Conservation (phyloP, 352 stramenopile genomes). For the Globisporangium orthogonon region DNA sequence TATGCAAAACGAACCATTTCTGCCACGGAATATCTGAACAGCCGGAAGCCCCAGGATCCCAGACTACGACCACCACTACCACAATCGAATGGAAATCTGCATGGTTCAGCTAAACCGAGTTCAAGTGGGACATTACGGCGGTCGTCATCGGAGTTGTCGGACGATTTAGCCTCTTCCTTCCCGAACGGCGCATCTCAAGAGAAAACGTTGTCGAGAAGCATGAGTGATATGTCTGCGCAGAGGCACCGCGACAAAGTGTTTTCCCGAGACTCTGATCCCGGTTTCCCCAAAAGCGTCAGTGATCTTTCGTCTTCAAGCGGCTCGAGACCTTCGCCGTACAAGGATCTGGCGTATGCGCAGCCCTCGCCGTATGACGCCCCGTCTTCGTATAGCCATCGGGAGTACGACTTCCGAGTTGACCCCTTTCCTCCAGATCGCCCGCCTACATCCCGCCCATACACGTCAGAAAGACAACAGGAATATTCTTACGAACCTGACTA, state of each 20-base stretch:
- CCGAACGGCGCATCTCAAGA: background rate
- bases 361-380: conserved; percentile 9
- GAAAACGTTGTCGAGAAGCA: conserved; percentile 10
- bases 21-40: conserved; percentile 10
- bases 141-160: conserved; percentile 5
- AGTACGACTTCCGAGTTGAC: conserved; percentile 9
- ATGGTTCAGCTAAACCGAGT: background rate
- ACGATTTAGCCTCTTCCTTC: background rate
- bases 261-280: background rate
- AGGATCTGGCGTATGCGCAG: conserved; percentile 7
- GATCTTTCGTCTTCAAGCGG: conserved; percentile 6
- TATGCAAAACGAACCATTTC: conserved; percentile 8
- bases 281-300: conserved; percentile 1
- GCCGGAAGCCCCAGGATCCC: conserved; percentile 10
- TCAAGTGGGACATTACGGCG: background rate
- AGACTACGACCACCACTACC: background rate
- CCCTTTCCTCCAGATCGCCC: conserved; percentile 4
- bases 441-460: conserved; percentile 2
- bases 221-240: conserved; percentile 7
- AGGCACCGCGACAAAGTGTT: conserved; percentile 1
- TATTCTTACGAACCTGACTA: conserved; percentile 14
- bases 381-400: conserved; percentile 5
- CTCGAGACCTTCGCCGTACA: conserved; percentile 9
- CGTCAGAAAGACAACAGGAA: conserved; percentile 12
- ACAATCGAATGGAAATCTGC: background rate